Evolutionary conservation across 2,329 filamentous ascomycete species (phyloP).

Genomic region (Penicillium brasilianum): DNA sequence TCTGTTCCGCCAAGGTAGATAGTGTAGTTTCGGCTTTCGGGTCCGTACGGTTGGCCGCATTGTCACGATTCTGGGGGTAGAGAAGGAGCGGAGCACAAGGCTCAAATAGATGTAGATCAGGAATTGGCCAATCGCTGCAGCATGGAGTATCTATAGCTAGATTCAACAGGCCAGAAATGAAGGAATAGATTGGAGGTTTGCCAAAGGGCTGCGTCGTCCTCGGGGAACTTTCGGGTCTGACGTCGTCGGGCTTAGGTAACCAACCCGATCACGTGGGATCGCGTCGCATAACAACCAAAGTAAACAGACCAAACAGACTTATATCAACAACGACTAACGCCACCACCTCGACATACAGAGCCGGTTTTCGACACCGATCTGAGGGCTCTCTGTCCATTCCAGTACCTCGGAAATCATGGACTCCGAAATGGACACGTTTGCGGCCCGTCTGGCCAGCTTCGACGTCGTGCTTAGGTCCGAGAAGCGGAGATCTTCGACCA

Average conservation of each 20-base stretch:
- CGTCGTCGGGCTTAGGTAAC: constrained; percentile 22
- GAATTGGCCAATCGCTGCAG: constrained; percentile 25
- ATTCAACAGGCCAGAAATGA: constrained; percentile 18
- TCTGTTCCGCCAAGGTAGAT: constrained; percentile 10
- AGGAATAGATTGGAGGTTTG: constrained; percentile 15
- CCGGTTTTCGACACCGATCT: constrained; percentile 3
- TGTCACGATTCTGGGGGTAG: constrained; percentile 22
- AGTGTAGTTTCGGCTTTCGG: constrained; percentile 15
- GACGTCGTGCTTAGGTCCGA: constrained; percentile 63
- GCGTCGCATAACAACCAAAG: constrained; percentile 29
- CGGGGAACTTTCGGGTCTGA: constrained; percentile 19
- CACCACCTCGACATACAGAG: constrained; percentile 11
- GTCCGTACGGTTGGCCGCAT: constrained; percentile 41
- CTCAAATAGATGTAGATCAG: constrained; percentile 28
- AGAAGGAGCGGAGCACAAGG: constrained; percentile 34
- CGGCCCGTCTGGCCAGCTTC: constrained; percentile 82
- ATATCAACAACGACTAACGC: constrained; percentile 23
- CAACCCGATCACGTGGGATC: constrained; percentile 25
- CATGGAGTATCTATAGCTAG: constrained; percentile 28
- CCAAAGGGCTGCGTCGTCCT: constrained; percentile 8
- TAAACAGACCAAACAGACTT: constrained; percentile 29
- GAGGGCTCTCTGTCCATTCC: constrained; percentile 1
- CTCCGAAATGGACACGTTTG: constrained; percentile 64
- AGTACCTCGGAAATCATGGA: constrained; percentile 26
- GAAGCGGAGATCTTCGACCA: constrained; percentile 73